phyloP scores from a whole-genome alignment of 2,329 filamentous ascomycete genomes.

The Scleromitrula shiraiana region DNA sequence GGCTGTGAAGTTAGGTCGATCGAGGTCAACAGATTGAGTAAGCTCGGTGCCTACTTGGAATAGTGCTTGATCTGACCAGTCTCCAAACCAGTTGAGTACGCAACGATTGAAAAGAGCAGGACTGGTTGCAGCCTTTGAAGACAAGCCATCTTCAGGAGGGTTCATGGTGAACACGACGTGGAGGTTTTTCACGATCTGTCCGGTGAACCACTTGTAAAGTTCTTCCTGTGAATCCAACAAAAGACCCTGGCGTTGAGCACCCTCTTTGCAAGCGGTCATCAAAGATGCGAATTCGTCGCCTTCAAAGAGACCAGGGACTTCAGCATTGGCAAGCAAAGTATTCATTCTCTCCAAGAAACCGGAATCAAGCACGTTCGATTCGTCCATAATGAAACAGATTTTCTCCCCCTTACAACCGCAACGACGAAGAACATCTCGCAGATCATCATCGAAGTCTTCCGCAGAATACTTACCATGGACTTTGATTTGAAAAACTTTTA shows the following conservation, averaged over 20 bases:
- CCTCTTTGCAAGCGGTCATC: slow-evolving; percentile 99
- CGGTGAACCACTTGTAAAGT: slow-evolving; percentile 99
- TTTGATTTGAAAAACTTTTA: slow-evolving; percentile 99
- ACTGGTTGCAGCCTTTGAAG: slow-evolving; percentile 94
- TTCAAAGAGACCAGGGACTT: slow-evolving; percentile 96
- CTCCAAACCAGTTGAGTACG: slow-evolving; percentile 98
- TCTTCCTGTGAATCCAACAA: slow-evolving; percentile 97
- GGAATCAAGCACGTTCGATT: slow-evolving; percentile 96
- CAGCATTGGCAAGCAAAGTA: slow-evolving; percentile 95
- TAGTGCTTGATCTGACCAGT: slow-evolving; percentile 98
- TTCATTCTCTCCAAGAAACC: slow-evolving; percentile 99
- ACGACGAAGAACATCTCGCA: slow-evolving; percentile 84
- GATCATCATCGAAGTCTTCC: slow-evolving; percentile 97
- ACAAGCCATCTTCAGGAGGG: slow-evolving; percentile 87
- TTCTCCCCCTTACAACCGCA: slow-evolving; percentile 98
- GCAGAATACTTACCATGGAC: slow-evolving; percentile 97
- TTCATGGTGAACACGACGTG: slow-evolving; percentile 99
- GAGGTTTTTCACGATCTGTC: slow-evolving; percentile 97
- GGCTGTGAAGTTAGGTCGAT: slow-evolving; percentile 74
- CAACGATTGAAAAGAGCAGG: slow-evolving; percentile 98
- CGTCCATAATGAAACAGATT: slow-evolving; percentile 99
- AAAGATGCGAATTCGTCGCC: slow-evolving; percentile 97
- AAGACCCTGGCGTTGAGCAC: slow-evolving; percentile 88
- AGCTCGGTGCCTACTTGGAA: slow-evolving; percentile 97
- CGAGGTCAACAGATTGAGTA: slow-evolving; percentile 91